Evolutionary conservation across 495 filamentous ascomycete species (phyloP), one percentile per base, ranked within the genome.

Genomic region (Bacidia rubella): DNA sequence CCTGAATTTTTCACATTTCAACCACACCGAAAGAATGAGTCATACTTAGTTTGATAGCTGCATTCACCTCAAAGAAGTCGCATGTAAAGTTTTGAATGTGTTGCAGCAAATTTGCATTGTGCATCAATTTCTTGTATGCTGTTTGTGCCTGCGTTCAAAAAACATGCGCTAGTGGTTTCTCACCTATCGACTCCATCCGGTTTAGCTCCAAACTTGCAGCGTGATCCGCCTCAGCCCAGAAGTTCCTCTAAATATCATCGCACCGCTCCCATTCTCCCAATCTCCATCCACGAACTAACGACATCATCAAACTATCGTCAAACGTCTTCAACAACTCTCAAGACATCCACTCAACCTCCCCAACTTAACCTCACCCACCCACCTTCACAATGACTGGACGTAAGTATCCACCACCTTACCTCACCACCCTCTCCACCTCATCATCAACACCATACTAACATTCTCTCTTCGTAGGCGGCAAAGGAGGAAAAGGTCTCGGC

Each of bases 401-500:
- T 82, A 70, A 80, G 79, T 81, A 52, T 21, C 54, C 41, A n/a
- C 51, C 53, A 49, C 55, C 51, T 52, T 43, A 29, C 29, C 29
- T 54, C 47, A 55, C 49, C 32, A n/a, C n/a, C n/a, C n/a, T n/a
- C n/a, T 38, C 27, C 56, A 53, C 57, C 41, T 50, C 54, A 44
- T 54, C 41, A 53, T 54, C 38, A 45, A 52, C 60, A 62, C 49
- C 61, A 54, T 59, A 66, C 71, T 74, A 58, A 75, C 66, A 68
- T 65, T 63, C 20, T n/a, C n/a, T 63, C 58, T 49, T 60, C 57
- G 63, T 62, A 89, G 86, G 87, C 72, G 87, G 87, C 70, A 94
- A 94, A 76, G 90, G 90, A 79, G 90, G 90, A 71, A 97, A 97
- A 80, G 90, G 90, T 74, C 88, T 95, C 67, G 90, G 90, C 76